Evolutionary conservation across 345 rosid genomes (phyloP), one percentile per base, ranked within the genome.

Genomic region (Carallia pectinifolia): DNA sequence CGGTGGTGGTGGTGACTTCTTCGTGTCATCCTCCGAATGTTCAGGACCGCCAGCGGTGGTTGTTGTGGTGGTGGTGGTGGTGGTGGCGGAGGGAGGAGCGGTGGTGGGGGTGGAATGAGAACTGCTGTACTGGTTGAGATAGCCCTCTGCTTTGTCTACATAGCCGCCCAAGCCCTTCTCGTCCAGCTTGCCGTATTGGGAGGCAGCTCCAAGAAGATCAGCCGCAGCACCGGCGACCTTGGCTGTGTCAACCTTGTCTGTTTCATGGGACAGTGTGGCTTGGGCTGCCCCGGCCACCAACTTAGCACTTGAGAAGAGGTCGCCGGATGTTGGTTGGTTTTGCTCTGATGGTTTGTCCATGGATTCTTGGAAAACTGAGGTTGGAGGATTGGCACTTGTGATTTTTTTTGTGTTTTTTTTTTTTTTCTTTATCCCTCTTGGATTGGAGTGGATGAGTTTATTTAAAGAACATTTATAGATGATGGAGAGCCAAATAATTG

Each of bases 261-360:
- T 58, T 44, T 82, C 81, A 69, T 74, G 64, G 79, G 62, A 38
- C 58, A 90, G 53, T 0, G 90, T 59, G 64, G 85, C 53, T 61
- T 81, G 76, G 52, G 88, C 90, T 4, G 92, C 92, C 55, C 61
- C 86, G 1, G 97, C 89, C 65, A 89, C 85, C 59, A 77, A 29
- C 81, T 91, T 89, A 53, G 95, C 89, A 58, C 92, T 89, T 0
- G 86, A 66, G 69, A 86, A 48, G 48, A 91, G 88, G 79, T 91
- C 97, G 31, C 84, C 59, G 68, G 79, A 59, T 8, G 89, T 72
- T 54, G 83, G 74, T 27, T 73, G 82, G 63, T 63, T 80, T 61
- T 76, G 55, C 72, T 76, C 60, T 68, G 31, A 34, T 68, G 60
- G 60, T 12, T 56, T 69, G 75, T 55, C 10, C 58, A 23, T 58